Percentiles rank a stretch among this genome's conserved stretches.
Evolutionary conservation across 2,329 filamentous ascomycete genomes (phyloP).

Genomic region (Alternaria infectoria): DNA sequence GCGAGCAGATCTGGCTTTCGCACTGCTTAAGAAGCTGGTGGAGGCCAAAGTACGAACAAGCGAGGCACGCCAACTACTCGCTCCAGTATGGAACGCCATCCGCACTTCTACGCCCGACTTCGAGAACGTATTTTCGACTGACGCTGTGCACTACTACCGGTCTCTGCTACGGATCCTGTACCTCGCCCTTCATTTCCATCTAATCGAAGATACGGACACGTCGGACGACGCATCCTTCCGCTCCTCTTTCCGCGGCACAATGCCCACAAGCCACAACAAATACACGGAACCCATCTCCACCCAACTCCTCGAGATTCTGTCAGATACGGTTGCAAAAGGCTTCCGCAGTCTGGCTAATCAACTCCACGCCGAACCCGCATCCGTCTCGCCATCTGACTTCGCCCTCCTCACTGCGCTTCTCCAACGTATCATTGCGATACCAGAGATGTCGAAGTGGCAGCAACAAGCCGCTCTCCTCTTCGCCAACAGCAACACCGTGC

Average conservation of each 20-base stretch:
- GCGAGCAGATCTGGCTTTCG: constrained; percentile 80
- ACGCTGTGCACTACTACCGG: constrained; percentile 76
- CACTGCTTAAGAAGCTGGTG: constrained; percentile 80
- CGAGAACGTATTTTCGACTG: constrained; percentile 62
- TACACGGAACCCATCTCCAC: constrained; percentile 35
- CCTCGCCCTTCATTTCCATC: constrained; percentile 74
- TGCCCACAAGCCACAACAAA: constrained; percentile 53
- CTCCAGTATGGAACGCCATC: constrained; percentile 66
- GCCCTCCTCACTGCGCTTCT: constrained; percentile 86
- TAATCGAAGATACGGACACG: constrained; percentile 44
- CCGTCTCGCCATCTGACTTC: constrained; percentile 78
- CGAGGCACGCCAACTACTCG: constrained; percentile 62
- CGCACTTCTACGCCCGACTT: constrained; percentile 62
- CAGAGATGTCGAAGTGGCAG: constrained; percentile 72
- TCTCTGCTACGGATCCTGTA: constrained; percentile 85
- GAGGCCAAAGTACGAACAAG: constrained; percentile 58
- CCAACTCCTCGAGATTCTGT: constrained; percentile 76
- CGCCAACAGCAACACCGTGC: constrained; percentile 70
- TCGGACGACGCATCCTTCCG: constrained; percentile 32
- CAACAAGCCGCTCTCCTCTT: constrained; percentile 56
- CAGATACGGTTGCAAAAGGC: constrained; percentile 78
- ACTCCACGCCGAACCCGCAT: constrained; percentile 75
- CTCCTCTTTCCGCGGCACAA: constrained; percentile 45
- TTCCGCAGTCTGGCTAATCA: constrained; percentile 82
- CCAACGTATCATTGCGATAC: constrained; percentile 81